phyloP scores from a whole-genome alignment of 148 eudicot species.

The Rhododendron molle region DNA sequence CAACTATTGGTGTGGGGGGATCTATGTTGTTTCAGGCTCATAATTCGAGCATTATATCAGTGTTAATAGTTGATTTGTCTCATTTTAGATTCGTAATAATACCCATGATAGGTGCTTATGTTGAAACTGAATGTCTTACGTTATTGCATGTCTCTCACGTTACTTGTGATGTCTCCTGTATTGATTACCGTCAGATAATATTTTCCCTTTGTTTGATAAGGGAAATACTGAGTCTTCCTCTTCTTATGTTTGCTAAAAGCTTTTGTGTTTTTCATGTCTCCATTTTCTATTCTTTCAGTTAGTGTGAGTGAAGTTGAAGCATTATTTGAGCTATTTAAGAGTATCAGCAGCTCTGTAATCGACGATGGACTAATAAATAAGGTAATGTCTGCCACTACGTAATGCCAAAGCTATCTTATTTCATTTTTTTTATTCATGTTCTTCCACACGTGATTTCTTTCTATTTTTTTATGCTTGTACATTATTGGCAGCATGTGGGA shows the following conservation, averaged over 20 bases:
- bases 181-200: background rate
- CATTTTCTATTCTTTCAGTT: slow-evolving; percentile 33
- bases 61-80: background rate
- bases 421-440: background rate
- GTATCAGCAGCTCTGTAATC: slow-evolving; percentile 79
- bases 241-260: background rate
- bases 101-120: background rate
- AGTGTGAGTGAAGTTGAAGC: slow-evolving; percentile 98
- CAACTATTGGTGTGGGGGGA: background rate
- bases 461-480: background rate
- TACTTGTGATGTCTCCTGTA: background rate
- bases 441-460: background rate
- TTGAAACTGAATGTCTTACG: background rate
- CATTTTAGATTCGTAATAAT: background rate
- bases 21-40: background rate
- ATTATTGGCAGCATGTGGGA: background rate
- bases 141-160: background rate
- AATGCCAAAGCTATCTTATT: background rate
- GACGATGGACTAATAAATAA: slow-evolving; percentile 92
- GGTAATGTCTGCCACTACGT: slow-evolving; percentile 28
- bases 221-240: background rate
- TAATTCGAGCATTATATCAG: background rate
- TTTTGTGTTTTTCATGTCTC: background rate
- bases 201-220: background rate
- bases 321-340: slow-evolving; percentile 77